These are phyloP conservation scores for Cercis canadensis DNA, from an alignment of 306 rosid genomes.

Conservation along the genomic window DNA sequence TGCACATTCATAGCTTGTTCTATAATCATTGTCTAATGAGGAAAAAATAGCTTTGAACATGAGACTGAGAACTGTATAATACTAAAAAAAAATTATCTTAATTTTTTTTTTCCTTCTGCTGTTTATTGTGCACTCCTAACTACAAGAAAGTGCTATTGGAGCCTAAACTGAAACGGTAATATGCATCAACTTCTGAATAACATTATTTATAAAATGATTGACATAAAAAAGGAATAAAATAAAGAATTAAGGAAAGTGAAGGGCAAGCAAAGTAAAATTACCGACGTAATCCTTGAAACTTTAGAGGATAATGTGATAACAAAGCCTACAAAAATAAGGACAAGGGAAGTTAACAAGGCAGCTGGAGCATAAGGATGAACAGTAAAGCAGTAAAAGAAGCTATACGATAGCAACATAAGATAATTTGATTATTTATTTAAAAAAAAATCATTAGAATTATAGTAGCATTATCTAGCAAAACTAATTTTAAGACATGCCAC, in stretches of 20 bases:
- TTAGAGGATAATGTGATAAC: constrained; percentile 66
- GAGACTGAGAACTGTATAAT: background rate
- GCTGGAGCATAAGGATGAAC: constrained; percentile 13
- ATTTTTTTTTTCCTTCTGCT: no score
- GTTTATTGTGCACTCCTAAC: background rate
- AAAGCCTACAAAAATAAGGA: constrained; percentile 67
- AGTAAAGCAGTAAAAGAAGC: constrained; percentile 5
- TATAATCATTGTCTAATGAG: background rate
- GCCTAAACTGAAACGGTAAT: background rate
- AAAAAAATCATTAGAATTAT: no score
- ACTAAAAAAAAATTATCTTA: no score
- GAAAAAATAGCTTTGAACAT: background rate
- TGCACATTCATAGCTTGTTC: background rate
- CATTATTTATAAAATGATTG: background rate
- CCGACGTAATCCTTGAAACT: constrained; percentile 77
- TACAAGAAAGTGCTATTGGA: constrained; percentile 8
- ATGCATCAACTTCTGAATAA: constrained; percentile 34
- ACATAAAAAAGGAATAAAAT: background rate
- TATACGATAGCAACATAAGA: constrained; percentile 18
- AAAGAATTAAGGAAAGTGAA: background rate
- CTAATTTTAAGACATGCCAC: no score
- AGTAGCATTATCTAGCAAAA: background rate
- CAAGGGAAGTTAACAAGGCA: background rate
- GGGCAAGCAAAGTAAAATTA: constrained; percentile 39
- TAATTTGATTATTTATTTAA: no score